phyloP scores from a whole-genome alignment of 2,329 filamentous ascomycete genomes.

The Exophiala spinifera region DNA sequence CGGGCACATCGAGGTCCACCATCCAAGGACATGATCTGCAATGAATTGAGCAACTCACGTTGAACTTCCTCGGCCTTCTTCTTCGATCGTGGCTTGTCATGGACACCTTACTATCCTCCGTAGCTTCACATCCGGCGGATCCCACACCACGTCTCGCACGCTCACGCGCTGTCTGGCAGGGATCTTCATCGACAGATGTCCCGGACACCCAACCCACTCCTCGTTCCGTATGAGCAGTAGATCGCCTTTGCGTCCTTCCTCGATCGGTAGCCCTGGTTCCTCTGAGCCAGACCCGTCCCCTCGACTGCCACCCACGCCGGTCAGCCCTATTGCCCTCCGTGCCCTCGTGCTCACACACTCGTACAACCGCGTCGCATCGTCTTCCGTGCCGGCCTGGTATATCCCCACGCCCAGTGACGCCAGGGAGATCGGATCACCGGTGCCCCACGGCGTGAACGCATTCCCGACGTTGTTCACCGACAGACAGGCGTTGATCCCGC shows the following conservation, averaged over 20 bases:
- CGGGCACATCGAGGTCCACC: too few relatives aligned
- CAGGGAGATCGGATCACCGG: conserved; percentile 61
- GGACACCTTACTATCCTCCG: conserved; percentile 29
- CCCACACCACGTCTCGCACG: conserved; percentile 40
- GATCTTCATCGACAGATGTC: conserved; percentile 22
- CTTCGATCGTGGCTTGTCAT: neutral
- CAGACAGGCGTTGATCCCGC: conserved; percentile 58
- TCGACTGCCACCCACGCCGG: conserved; percentile 10
- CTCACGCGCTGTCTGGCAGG: conserved; percentile 29
- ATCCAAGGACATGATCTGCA: too few relatives aligned
- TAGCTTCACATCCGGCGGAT: conserved; percentile 33
- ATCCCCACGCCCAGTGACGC: conserved; percentile 63
- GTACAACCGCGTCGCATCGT: conserved; percentile 59
- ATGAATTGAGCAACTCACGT: too few relatives aligned
- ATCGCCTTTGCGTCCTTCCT: conserved; percentile 19
- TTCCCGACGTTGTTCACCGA: conserved; percentile 72
- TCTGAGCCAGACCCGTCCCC: conserved; percentile 27
- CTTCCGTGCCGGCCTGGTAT: conserved; percentile 63
- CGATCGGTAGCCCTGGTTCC: conserved; percentile 22
- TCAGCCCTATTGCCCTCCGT: conserved; percentile 36
- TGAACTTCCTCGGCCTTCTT: too few relatives aligned
- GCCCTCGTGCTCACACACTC: conserved; percentile 50
- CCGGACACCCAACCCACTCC: conserved; percentile 31
- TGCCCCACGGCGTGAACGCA: conserved; percentile 69
- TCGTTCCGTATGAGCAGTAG: conserved; percentile 32